phyloP scores from a whole-genome alignment of 1,284 basidiomycete species.

The Thecaphora frezii region DNA sequence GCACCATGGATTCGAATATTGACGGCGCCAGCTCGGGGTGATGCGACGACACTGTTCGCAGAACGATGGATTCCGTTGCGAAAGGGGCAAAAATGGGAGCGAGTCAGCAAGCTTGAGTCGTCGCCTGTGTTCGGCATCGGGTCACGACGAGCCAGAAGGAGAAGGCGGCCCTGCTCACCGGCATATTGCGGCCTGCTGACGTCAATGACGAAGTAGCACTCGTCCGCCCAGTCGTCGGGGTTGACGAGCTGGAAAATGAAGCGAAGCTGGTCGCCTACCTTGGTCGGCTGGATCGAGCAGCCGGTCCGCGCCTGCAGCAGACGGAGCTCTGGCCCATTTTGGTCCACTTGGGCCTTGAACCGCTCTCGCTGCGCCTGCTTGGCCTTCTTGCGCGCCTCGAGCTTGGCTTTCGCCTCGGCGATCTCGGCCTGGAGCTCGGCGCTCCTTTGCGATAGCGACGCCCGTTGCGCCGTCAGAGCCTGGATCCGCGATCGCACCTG shows the following conservation, averaged over 20 bases:
- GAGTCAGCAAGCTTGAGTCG: background rate
- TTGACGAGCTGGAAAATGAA: slow-evolving; percentile 42
- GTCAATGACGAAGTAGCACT: slow-evolving; percentile 38
- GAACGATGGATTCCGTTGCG: background rate
- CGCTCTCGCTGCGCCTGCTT: slow-evolving; percentile 32
- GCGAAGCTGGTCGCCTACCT: slow-evolving; percentile 38
- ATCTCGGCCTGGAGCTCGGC: slow-evolving; percentile 41
- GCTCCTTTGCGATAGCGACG: slow-evolving; percentile 38
- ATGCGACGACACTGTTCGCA: slow-evolving; percentile 7
- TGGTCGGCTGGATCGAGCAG: slow-evolving; percentile 32
- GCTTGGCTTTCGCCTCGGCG: slow-evolving; percentile 31
- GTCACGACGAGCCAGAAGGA: background rate
- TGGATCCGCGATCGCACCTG: slow-evolving; percentile 36
- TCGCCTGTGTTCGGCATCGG: background rate
- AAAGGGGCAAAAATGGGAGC: background rate
- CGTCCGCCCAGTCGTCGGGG: slow-evolving; percentile 35
- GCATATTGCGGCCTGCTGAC: slow-evolving; percentile 32
- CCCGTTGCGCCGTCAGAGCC: slow-evolving; percentile 36
- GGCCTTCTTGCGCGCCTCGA: slow-evolving; percentile 32
- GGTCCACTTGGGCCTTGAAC: slow-evolving; percentile 37
- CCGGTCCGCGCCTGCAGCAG: slow-evolving; percentile 40
- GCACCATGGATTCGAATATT: slow-evolving; percentile 28
- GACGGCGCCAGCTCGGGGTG: slow-evolving; percentile 17
- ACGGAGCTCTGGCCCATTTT: slow-evolving; percentile 43
- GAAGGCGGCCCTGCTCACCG: background rate